Evolutionary conservation across 257 asterid species (phyloP), one percentile per base, ranked within the genome.

Genomic region (Osmanthus fragrans): DNA sequence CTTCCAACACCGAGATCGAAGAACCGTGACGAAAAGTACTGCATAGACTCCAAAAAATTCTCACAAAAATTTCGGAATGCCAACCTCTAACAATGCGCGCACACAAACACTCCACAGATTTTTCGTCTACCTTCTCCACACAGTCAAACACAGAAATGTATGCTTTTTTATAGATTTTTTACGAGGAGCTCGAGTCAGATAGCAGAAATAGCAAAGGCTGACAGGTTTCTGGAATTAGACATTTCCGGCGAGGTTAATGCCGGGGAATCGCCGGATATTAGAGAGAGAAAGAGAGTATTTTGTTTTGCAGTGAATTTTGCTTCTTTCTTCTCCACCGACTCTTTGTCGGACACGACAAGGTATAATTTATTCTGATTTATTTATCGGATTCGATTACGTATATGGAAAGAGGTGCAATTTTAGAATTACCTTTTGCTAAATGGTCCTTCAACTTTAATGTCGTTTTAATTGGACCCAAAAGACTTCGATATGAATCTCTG

Each of bases 1-100:
- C 97, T 83, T 74, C 73, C 58, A 76, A 83, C 84, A 82, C 82
- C 76, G 88, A 91, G 94, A 91, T 89, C 93, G 88, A 85, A 85
- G 82, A 25, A 73, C 83, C 63, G 81, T 29, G 45, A 32, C 12
- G 71, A 29, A 65, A 77, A 63, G 32, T 84, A 74, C 82, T 67
- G 82, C 81, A 70, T 69, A 45, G 33, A 36, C 78, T 76, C 76
- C 76, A 33, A 64, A 51, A 39, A 2, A 40, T 10, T 40, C 49
- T 2, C 49, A 40, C 15, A 40, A 10, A 11, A 13, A 73, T 70
- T 42, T 66, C 73, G 19, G 85, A 76, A 25, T n/a, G 34, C 76
- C 73, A 77, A 79, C 37, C 71, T 58, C 78, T 72, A 54, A 76
- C 75, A 83, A 80, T 77, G 84, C 66, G 54, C 32, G 71, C 77